A percentile compares a stretch with the other conserved stretches of the same genome.
These are phyloP conservation scores for Dothideomycetes sp. DNA, from an alignment of 2,329 filamentous ascomycete species.

Conservation along the genomic window DNA sequence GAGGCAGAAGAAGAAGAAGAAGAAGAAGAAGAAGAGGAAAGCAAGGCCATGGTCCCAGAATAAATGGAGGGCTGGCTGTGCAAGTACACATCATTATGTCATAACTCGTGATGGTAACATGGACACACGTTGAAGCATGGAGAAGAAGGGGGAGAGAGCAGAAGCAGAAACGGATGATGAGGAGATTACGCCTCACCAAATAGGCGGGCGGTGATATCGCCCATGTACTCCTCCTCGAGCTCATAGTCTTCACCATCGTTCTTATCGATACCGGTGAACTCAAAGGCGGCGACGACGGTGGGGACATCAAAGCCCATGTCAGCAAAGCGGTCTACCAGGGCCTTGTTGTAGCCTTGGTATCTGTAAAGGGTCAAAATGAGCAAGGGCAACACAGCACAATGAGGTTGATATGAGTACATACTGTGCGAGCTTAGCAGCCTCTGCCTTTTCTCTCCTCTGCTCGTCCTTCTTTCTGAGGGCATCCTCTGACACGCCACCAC, in stretches of 20 bases:
- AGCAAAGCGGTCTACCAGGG: conserved; percentile 73
- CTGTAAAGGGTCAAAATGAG: no score
- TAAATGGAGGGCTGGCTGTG: no score
- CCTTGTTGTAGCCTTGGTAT: conserved; percentile 80
- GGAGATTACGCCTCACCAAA: conserved; percentile 53
- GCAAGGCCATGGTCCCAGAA: no score
- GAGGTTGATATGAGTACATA: conserved; percentile 27
- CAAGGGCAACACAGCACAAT: neutral
- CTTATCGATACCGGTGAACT: conserved; percentile 69
- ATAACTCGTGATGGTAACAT: conserved; percentile 1
- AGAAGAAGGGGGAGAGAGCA: neutral
- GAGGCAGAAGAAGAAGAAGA: no score
- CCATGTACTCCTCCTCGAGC: conserved; percentile 83
- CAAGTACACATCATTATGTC: conserved; percentile 12
- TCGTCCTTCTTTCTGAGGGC: conserved; percentile 46
- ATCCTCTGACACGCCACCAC: conserved; percentile 44
- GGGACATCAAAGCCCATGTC: conserved; percentile 88
- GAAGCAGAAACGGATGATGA: neutral
- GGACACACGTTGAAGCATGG: neutral
- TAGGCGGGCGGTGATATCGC: conserved; percentile 76
- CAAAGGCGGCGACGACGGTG: conserved; percentile 75
- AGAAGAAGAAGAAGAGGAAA: no score
- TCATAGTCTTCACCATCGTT: conserved; percentile 72
- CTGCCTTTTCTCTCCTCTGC: conserved; percentile 47
- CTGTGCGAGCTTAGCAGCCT: conserved; percentile 47